Evolutionary conservation across 2,329 filamentous ascomycete genomes (phyloP).

Genomic region (Xylariaceae sp.): DNA sequence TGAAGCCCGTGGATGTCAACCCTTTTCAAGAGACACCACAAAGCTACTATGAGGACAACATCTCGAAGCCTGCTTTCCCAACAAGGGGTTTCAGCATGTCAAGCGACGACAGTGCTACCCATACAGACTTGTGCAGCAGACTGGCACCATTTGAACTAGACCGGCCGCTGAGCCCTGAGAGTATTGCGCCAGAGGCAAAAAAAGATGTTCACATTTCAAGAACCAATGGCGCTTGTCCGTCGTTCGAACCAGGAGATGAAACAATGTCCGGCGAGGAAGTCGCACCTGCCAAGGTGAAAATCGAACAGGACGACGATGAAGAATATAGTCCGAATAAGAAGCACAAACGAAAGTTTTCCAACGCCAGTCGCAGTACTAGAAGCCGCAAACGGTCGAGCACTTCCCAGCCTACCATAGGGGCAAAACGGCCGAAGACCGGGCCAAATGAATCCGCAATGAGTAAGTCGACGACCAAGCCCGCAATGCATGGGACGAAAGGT

Average conservation of each 20-base stretch:
- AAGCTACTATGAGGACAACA: conserved; percentile 34
- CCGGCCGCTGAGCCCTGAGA: conserved; percentile 33
- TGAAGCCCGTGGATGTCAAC: conserved; percentile 42
- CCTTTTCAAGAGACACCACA: conserved; percentile 35
- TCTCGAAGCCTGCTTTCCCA: conserved; percentile 28
- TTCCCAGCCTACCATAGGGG: conserved; percentile 14
- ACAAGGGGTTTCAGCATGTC: conserved; percentile 37
- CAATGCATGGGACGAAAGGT: conserved; percentile 30
- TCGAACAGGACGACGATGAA: conserved; percentile 30
- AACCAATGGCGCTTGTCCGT: conserved; percentile 7
- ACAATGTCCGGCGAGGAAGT: conserved; percentile 23
- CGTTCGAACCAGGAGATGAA: conserved; percentile 26
- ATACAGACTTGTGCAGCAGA: conserved; percentile 23
- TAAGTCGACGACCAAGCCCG: conserved; percentile 21
- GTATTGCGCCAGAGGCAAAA: conserved; percentile 27
- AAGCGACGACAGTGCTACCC: conserved; percentile 35
- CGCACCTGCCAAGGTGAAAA: conserved; percentile 18
- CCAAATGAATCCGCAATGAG: conserved; percentile 13
- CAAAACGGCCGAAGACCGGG: conserved; percentile 33
- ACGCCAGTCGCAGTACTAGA: conserved; percentile 20
- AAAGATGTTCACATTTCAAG: conserved; percentile 32
- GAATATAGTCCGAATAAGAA: conserved; percentile 30
- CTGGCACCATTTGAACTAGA: conserved; percentile 18
- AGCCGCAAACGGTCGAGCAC: conserved; percentile 30
- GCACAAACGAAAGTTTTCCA: conserved; percentile 21